A percentile compares a stretch with the other conserved stretches of the same genome.
phyloP scores from a whole-genome alignment of 305 asterid genomes.

The Lippia alba region DNA sequence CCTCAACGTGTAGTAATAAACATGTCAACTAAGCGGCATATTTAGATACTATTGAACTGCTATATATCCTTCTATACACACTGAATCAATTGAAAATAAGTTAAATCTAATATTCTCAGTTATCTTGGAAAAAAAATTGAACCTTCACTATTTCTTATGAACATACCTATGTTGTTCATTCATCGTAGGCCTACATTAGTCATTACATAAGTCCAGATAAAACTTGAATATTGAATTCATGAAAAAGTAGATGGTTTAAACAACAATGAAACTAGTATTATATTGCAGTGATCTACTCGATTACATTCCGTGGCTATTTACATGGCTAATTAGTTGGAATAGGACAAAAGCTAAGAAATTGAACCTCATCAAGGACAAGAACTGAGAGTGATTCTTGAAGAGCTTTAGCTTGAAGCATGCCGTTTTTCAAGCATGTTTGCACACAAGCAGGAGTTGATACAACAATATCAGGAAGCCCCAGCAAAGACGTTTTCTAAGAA shows the following conservation, averaged over 20 bases:
- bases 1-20: constrained; percentile 14
- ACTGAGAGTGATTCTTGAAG: constrained; percentile 81
- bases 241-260: background rate
- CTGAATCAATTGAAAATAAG: constrained; percentile 12
- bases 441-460: constrained; percentile 92
- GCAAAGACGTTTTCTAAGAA: constrained; percentile 72
- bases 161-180: background rate
- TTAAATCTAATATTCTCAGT: background rate
- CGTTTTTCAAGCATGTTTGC: constrained; percentile 62
- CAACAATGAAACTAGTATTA: constrained; percentile 9
- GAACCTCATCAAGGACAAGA: constrained; percentile 95
- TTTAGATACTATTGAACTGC: background rate
- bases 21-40: background rate
- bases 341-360: constrained; percentile 11
- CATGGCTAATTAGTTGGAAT: constrained; percentile 14
- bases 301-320: background rate
- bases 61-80: background rate
- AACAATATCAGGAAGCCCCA: constrained; percentile 77
- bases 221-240: constrained; percentile 8
- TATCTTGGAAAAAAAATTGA: constrained; percentile 14
- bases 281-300: background rate
- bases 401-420: constrained; percentile 65
- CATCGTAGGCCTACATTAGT: background rate
- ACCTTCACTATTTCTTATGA: background rate
- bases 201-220: constrained; percentile 8